Evolutionary conservation across 371 early-diverging fungal genomes (phyloP), one percentile per base, ranked within the genome.

Genomic region (Mucor racemosus): DNA sequence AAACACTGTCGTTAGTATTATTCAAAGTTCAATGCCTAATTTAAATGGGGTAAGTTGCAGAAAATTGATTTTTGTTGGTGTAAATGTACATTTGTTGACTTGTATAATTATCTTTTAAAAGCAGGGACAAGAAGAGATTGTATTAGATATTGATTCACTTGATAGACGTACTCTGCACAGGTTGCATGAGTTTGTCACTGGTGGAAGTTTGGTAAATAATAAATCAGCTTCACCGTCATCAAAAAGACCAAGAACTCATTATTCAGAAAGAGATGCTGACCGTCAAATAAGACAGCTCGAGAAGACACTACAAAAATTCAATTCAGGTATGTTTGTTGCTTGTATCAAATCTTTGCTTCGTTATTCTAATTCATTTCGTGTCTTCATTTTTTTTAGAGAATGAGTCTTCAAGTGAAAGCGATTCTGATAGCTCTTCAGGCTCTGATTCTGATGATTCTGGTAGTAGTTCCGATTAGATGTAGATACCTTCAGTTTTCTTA

Each of bases 71-170:
- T 11, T 35, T 21, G 38, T 40, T 53, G 21, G 7, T 41, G 4
- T 31, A 41, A 13, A 6, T 17, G 53, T 17, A 9, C 31, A 53
- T 14, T 53, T 53, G 31, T 21, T 53, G 5, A 44, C 44, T 3
- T 17, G 0, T 58, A 15, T 21, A n/a, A 17, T 9, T 9, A 39
- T 17, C 42, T 41, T 34, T 63, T n/a, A 21, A 62, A 68, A 84
- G 83, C 83, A 76, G 56, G 94, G 91, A 13, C 85, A 92, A 67
- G 95, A 94, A 34, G 97, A 95, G 75, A 94, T 97, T 67, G 98
- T 97, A 69, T 84, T 99, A 60, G 99, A 99, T 70, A 96, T 99
- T 71, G 96, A 96, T 68, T 81, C 94, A 0, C 80, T 99, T 50
- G 94, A 94, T 72, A 82, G 86, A 66, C 77, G 68, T n/a, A 96